Evolutionary conservation across 2,329 filamentous ascomycete species (phyloP), one percentile per base, ranked within the genome.

Genomic region (Trichoderma polysporum): DNA sequence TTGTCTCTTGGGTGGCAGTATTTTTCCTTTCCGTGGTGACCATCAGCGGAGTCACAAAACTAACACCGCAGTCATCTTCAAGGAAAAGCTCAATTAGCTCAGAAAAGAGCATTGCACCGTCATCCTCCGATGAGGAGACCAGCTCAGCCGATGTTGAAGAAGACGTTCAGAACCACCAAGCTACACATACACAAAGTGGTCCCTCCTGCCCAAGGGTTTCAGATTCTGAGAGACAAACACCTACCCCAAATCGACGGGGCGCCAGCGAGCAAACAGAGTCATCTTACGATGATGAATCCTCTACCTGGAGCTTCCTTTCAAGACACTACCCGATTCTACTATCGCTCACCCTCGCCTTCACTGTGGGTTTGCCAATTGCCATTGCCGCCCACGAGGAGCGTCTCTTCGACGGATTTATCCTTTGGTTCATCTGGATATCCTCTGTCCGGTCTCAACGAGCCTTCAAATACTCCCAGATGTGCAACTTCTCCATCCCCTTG

Each of bases 381-480:
- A 70, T 73, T 2, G 47, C 66, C 0, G 69, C 70, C 0, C 66
- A 72, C 2, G 78, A 80, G 59, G 77, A 80, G 25, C 76, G 79
- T 0, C 71, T 79, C 2, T 76, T 87, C 4, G 81, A 86, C 41
- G 80, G 80, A 0, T 80, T 79, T 27, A 75, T 82, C 13, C 74
- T 86, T 4, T 80, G 84, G 71, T 80, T 83, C 45, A 69, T 83
- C 49, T 88, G 86, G 86, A 77, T 81, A 12, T 72, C 75, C 17
- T 77, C 78, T 5, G 76, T 82, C 2, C 72, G 74, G 0, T 61
- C 79, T 2, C 83, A 85, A 54, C 71, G 73, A 0, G 54, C 69
- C 6, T 74, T 82, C 69, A 82, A 80, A 53, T 69, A 70, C 0
- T 47, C 17, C 0, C 8, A 65, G 5, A 69, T 69, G 5, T 41